Evolutionary conservation across 2,329 filamentous ascomycete genomes (phyloP), one percentile per base, ranked within the genome.

Genomic region (Alternaria viburni): DNA sequence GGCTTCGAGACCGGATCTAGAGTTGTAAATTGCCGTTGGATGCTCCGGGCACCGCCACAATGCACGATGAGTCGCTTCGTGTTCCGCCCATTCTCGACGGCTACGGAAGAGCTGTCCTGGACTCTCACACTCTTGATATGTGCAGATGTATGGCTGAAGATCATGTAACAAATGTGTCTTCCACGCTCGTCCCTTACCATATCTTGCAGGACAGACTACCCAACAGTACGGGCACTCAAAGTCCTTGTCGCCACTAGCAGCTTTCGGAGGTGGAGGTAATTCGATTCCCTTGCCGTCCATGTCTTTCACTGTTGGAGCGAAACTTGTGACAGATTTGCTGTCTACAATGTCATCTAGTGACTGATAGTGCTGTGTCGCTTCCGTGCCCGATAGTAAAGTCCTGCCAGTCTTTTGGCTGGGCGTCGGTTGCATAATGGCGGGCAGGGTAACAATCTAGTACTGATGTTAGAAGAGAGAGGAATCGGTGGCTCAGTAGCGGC

Each of bases 141-240:
- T 80, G 55, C 78, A 80, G 1, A 76, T 50, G 51, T 80, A 80
- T 12, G 78, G 78, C 23, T 80, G 78, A 3, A 80, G 58, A 47
- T 80, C 78, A 57, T 79, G 76, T 15, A 79, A 62, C 13, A 80
- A 28, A 65, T 80, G 78, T 1, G 75, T 77, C 51, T 72, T 74
- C 78, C 77, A 80, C 10, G 76, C 54, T 44, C 76, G 68, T 7
- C 72, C 73, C 57, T 68, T 74, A 0, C 75, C 73, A 32, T 80
- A 80, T 56, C 77, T 66, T n/a, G 76, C 70, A 4, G 78, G 78
- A 50, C 78, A 80, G 19, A 80, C 79, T n/a, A 79, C 74, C 57
- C 73, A 80, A 55, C 78, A 80, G 58, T 77, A 80, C 1, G 78
- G 77, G 51, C 78, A 80, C 45, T 80, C 78, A 32, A 80, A 80